phyloP scores from a whole-genome alignment of 352 stramenopile genomes.

The Blastocystis sp. region DNA sequence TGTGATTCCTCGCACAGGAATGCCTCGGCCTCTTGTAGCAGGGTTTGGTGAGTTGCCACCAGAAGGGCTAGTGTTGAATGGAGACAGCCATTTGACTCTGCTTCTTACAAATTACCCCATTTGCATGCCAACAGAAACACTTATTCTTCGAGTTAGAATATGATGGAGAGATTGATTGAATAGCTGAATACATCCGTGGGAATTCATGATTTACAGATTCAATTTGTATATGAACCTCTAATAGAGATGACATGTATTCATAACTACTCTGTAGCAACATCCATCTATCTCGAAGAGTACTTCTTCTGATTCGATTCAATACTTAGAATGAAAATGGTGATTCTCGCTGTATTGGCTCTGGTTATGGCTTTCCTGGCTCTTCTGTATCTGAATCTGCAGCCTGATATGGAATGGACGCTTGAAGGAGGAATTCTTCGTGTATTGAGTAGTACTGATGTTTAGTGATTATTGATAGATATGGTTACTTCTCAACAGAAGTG shows the following conservation, averaged over 20 bases:
- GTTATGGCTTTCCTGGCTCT: conserved; percentile 14
- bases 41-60: conserved; percentile 12
- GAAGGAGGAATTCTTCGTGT: neutral
- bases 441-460: neutral
- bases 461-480: neutral
- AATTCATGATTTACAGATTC: neutral
- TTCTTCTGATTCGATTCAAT: neutral
- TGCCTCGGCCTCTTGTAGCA: neutral
- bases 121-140: neutral
- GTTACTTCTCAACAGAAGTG: neutral
- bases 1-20: neutral
- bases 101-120: conserved; percentile 45
- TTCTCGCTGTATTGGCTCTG: conserved; percentile 6
- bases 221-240: neutral
- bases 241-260: conserved; percentile 50
- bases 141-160: neutral
- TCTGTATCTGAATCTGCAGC: neutral
- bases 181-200: conserved; percentile 30
- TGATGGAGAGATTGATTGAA: neutral
- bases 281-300: conserved; percentile 34
- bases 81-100: neutral
- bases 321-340: conserved; percentile 8
- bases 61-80: neutral
- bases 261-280: conserved; percentile 43
- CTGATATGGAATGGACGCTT: neutral